Evolutionary conservation across 1,284 basidiomycete genomes (phyloP), one percentile per base, ranked within the genome.

Genomic region (Pseudozyma pruni): DNA sequence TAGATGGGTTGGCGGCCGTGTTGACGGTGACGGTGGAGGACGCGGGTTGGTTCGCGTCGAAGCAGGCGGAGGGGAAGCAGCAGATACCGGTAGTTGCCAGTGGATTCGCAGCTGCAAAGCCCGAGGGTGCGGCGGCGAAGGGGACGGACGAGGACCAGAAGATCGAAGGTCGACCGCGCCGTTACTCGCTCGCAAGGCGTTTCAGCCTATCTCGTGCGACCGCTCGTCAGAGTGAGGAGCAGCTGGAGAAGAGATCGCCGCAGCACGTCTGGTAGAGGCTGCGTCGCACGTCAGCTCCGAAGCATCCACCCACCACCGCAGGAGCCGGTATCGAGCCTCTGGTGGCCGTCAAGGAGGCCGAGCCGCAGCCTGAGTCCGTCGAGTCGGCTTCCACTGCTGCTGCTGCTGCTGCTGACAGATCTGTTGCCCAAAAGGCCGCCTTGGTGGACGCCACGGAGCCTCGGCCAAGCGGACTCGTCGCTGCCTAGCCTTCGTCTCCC

Each of bases 1-100:
- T 76, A 43, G 76, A 79, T 41, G 76, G 76, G 2, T 48, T 70
- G 50, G 72, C 71, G 3, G 76, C 75, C 19, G 53, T 79, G 27
- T 33, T 79, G 27, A 74, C 71, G 5, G 68, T 78, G 19, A 71
- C 40, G 19, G 42, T 78, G 29, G 1, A 41, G 16, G 55, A 29
- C 19, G 44, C 40, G 8, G n/a, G 17, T 0, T 50, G 41, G 50
- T 64, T 58, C 23, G 22, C 34, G 3, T n/a, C 33, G 1, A 58
- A 45, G 32, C 19, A 43, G 8, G 32, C 6, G 16, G 29, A 27
- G 16, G 22, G n/a, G 4, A 6, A 19, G 13, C 9, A n/a, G 42
- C 20, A 31, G 33, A 37, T 32, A 4, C 37, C 10, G 23, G 35
- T n/a, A 16, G 10, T 5, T 44, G 29, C 25, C 16, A 38, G 19